Evolutionary conservation across 345 rosid species (phyloP), one percentile per base, ranked within the genome.

Genomic region (Gossypium bickii): DNA sequence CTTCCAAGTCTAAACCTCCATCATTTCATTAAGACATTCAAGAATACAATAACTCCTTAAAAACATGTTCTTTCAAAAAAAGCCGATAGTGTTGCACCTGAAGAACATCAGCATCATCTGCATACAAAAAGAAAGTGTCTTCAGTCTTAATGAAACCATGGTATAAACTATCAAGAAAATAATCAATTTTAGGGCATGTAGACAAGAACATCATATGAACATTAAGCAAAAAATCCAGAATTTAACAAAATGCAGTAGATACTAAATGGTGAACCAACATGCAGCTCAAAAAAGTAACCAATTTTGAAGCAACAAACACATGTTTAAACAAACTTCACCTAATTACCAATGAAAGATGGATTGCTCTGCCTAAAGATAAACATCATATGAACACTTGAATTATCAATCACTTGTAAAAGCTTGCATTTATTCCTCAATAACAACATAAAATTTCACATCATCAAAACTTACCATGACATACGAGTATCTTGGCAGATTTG

Each of bases 51-150:
- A 94, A 97, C 98, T 92, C 97, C 89, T 88, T 92, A 77, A 86
- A 89, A 76, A 91, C 22, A 22, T 91, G 92, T 74, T 87, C 93
- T 72, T 84, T 94, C 72, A 94, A 77, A 85, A 86, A 87, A 73
- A 67, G 82, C 45, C 95, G 93, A 85, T 92, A 91, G 73, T 85
- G 89, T 68, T 20, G 95, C 74, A 82, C 80, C 71, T 79, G 82
- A 74, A 86, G 75, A 83, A 79, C 85, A 66, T 88, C 88, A 44
- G 95, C 93, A 85, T 92, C 93, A 84, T 91, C 97, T 92, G 89
- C 74, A 78, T 66, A 81, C 27, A 45, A 66, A 22, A 66, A 47
- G 49, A 20, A 75, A 66, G 22, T 2, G 15, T 17, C 25, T 69
- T 27, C 15, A 52, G 56, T 16, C 20, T 52, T 52, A 1, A 69